Evolutionary conservation across 345 rosid species (phyloP).

Genomic region (Diplotaxis tenuifolia): DNA sequence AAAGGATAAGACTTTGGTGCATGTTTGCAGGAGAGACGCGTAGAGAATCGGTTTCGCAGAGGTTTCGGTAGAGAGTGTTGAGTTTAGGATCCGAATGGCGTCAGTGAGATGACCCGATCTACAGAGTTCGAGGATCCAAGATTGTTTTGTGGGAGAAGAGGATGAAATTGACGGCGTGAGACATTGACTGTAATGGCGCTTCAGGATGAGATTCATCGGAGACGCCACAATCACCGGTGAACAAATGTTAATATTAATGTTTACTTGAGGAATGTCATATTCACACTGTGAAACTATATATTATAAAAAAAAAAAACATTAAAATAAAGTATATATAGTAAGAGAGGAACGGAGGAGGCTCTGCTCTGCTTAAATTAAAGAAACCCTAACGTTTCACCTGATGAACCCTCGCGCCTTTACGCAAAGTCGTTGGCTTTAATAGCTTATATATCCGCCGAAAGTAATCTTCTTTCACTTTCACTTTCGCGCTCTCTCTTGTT

Average conservation of each 20-base stretch:
- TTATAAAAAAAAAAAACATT: too few species aligned
- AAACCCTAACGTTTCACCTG: too few species aligned
- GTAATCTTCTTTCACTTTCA: slow-evolving; percentile 22
- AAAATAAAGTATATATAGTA: too few species aligned
- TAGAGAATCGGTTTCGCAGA: slow-evolving; percentile 52
- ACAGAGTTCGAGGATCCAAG: slow-evolving; percentile 51
- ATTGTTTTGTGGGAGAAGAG: slow-evolving; percentile 26
- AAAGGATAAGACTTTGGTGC: slow-evolving; percentile 52
- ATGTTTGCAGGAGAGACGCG: slow-evolving; percentile 74
- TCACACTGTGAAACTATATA: background rate
- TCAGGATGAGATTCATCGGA: slow-evolving; percentile 49
- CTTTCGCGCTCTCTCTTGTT: slow-evolving; percentile 13
- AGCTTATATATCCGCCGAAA: slow-evolving; percentile 26
- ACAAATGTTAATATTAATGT: background rate
- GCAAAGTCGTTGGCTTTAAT: slow-evolving; percentile 20
- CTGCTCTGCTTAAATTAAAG: slow-evolving; percentile 28
- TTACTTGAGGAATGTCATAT: background rate
- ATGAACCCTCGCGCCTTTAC: slow-evolving; percentile 26
- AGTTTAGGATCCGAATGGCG: slow-evolving; percentile 60
- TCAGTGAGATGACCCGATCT: slow-evolving; percentile 49
- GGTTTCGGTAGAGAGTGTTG: slow-evolving; percentile 31
- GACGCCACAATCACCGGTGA: slow-evolving; percentile 12
- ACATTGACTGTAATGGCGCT: slow-evolving; percentile 46
- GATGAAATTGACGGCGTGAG: slow-evolving; percentile 15
- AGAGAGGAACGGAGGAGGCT: background rate